Conservation (phyloP, 768 basidiomycete species). For the Phylloporus sp. region DNA sequence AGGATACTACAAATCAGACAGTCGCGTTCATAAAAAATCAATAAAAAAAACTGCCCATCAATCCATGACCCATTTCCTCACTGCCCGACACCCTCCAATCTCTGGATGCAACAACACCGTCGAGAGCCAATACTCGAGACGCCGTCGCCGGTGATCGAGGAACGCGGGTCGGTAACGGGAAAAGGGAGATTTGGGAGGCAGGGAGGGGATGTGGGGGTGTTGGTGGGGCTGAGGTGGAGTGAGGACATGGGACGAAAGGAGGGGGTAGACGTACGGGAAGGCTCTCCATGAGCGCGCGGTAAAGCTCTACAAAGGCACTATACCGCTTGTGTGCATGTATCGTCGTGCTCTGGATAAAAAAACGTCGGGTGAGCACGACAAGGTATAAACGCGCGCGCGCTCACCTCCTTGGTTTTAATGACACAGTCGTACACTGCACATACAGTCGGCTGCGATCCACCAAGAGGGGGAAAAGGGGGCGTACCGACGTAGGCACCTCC, state of each 20-base stretch:
- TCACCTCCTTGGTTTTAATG: slow-evolving; percentile 58
- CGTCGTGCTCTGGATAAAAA: slow-evolving; percentile 52
- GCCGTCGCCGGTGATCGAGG: slow-evolving; percentile 55
- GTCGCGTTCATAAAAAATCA: slow-evolving; percentile 4
- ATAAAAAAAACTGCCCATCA: slow-evolving; percentile 13
- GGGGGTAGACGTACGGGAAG: slow-evolving; percentile 44
- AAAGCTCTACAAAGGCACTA: slow-evolving; percentile 56
- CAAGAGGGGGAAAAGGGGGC: slow-evolving; percentile 8
- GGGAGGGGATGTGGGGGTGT: slow-evolving; percentile 45
- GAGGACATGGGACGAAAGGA: not conserved
- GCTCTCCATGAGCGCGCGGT: slow-evolving; percentile 41
- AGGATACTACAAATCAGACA: too few species aligned
- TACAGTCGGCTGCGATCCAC: not conserved
- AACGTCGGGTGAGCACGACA: too few species aligned
- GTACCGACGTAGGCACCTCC: slow-evolving; percentile 64
- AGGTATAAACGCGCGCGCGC: too few species aligned
- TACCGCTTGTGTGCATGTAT: slow-evolving; percentile 68
- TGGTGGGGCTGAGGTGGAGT: slow-evolving; percentile 36
- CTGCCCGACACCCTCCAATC: slow-evolving; percentile 55
- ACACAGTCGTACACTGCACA: slow-evolving; percentile 61
- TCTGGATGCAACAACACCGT: slow-evolving; percentile 65
- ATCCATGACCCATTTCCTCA: slow-evolving; percentile 58
- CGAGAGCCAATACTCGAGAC: slow-evolving; percentile 63
- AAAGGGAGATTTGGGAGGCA: slow-evolving; percentile 67
- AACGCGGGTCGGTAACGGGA: slow-evolving; percentile 64